These are phyloP conservation scores for Pseudocercospora crystallina DNA, from an alignment of 2,329 filamentous ascomycete species.

Conservation along the genomic window DNA sequence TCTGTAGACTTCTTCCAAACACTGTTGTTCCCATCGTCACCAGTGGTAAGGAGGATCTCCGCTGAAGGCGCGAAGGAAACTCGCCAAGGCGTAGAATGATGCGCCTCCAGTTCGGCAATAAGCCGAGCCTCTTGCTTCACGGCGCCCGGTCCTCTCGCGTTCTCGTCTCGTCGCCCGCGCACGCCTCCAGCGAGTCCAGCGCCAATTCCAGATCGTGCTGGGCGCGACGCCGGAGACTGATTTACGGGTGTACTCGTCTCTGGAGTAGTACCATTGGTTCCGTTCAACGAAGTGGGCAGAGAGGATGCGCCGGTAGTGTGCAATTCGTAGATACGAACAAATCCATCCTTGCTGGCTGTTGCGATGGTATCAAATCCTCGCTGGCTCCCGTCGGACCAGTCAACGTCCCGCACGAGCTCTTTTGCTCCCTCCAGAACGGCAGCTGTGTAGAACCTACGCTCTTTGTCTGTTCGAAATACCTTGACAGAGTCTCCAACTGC, in stretches of 20 bases:
- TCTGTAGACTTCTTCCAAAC: slow-evolving; percentile 53
- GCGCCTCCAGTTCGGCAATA: slow-evolving; percentile 65
- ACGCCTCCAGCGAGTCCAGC: slow-evolving; percentile 51
- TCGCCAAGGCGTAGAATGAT: slow-evolving; percentile 72
- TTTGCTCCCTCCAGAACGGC: slow-evolving; percentile 72
- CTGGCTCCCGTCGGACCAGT: slow-evolving; percentile 90
- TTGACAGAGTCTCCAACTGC: slow-evolving; percentile 81
- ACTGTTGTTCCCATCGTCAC: slow-evolving; percentile 66
- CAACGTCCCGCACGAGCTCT: slow-evolving; percentile 74
- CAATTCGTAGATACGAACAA: slow-evolving; percentile 82
- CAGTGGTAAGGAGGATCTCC: slow-evolving; percentile 71
- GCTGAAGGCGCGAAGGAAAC: slow-evolving; percentile 64
- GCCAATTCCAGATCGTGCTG: slow-evolving; percentile 50
- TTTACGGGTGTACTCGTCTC: slow-evolving; percentile 10
- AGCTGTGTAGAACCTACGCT: slow-evolving; percentile 81
- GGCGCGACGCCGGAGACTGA: slow-evolving; percentile 18
- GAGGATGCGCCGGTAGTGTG: slow-evolving; percentile 53
- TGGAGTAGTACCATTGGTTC: slow-evolving; percentile 17
- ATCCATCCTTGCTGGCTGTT: slow-evolving; percentile 89
- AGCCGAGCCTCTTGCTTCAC: slow-evolving; percentile 64
- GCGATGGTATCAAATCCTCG: slow-evolving; percentile 87
- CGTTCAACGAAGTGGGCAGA: slow-evolving; percentile 8
- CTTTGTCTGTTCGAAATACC: slow-evolving; percentile 74
- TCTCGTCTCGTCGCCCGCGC: slow-evolving; percentile 53
- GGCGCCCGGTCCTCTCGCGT: slow-evolving; percentile 61